Percentiles rank a stretch among this genome's conserved stretches.
Evolutionary conservation across 2,329 filamentous ascomycete species (phyloP).

Genomic region (Paramyrothecium roridum): DNA sequence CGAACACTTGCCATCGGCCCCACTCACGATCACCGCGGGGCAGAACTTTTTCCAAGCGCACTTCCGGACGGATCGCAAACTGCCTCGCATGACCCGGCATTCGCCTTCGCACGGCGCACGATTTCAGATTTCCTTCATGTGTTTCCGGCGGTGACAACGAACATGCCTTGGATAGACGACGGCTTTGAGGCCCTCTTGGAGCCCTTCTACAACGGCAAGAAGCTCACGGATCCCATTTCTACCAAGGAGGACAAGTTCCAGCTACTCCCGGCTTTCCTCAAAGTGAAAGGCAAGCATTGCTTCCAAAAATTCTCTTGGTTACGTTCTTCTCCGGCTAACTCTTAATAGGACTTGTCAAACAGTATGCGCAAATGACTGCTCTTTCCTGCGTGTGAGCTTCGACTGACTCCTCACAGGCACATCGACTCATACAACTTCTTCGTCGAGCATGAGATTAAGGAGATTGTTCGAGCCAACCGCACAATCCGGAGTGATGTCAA

Average conservation of each 20-base stretch:
- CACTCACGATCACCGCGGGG: constrained; percentile 20
- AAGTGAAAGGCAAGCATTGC: constrained; percentile 70
- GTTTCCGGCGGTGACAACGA: constrained; percentile 25
- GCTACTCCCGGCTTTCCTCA: constrained; percentile 91
- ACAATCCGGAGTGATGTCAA: constrained; percentile 90
- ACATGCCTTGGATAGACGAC: constrained; percentile 56
- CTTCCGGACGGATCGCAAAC: constrained; percentile 12
- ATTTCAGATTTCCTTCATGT: constrained; percentile 20
- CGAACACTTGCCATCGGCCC: constrained; percentile 17
- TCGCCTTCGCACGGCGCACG: not conserved
- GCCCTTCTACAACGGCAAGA: constrained; percentile 67
- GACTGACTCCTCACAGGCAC: constrained; percentile 46
- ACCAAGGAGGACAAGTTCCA: constrained; percentile 90
- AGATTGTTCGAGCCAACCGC: constrained; percentile 89
- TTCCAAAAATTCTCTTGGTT: constrained; percentile 4
- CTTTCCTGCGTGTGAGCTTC: not conserved
- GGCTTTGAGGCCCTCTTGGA: constrained; percentile 64
- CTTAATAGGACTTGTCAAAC: constrained; percentile 71
- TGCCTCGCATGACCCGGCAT: not conserved
- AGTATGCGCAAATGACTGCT: constrained; percentile 43
- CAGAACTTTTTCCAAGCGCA: constrained; percentile 28
- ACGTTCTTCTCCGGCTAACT: not conserved
- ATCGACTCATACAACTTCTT: constrained; percentile 99
- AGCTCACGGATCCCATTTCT: constrained; percentile 61
- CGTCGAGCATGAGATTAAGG: constrained; percentile 92